Base-by-base conservation (phyloP, 2,329 filamentous ascomycete genomes). In the Cercospora canescens region DNA sequence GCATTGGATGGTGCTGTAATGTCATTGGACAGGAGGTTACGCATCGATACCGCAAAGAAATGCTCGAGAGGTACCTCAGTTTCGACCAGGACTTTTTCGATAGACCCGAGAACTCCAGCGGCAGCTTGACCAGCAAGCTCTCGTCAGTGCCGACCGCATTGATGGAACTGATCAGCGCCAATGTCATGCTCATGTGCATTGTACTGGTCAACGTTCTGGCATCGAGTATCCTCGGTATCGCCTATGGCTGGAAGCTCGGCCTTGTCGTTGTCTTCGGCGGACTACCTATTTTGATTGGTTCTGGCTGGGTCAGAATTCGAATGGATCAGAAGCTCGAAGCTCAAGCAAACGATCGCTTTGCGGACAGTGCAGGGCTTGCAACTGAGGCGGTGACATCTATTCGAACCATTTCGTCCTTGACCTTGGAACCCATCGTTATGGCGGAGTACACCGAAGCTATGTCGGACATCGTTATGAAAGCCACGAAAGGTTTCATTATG, bases 131-230 rank as follows among this genome's bases (percentile, higher is more conserved):
- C 5, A 81, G 81, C 4, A 78, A 81, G 11, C 75, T 85, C 7
- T 79, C 82, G 0, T 81, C 82, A 6, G 81, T 85, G 56, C 81
- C 84, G 2, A 83, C 82, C 12, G 79, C 83, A 28, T 70, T 87
- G 0, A 80, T 83, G 71, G 84, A 86, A 65, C 72, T 86, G 3
- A 75, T 86, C 18, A 82, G 83, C 0, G 71, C 80, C 0, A 85
- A 82, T 34, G 73, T 81, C 21, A 76, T 76, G 7, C 76, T 78
- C 14, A 74, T 79, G 48, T 32, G 77, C 32, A 76, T 73, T 56
- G 72, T 75, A n/a, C 14, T 76, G 1, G 73, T 78, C 57, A 79
- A 76, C 37, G 67, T 79, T 4, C 34, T 75, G 4, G 65, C 73
- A 3, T 74, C 73, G 18, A 72, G 69, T 37, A 69, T 72, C 12